phyloP scores from a whole-genome alignment of 805 yeast species.

The Yarrowia divulgata region DNA sequence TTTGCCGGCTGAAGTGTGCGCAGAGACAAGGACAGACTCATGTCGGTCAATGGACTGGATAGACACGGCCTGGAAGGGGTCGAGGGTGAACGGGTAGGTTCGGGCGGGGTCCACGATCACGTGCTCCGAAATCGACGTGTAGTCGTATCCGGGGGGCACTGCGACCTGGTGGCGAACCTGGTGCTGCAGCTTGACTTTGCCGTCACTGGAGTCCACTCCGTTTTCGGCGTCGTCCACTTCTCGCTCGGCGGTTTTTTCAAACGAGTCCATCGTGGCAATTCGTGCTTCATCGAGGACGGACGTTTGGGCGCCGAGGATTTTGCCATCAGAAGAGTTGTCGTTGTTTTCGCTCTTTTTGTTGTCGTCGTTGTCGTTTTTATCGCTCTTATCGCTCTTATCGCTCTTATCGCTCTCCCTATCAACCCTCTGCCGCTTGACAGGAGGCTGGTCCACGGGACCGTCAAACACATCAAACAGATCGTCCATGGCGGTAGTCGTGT shows the following conservation, averaged over 20 bases:
- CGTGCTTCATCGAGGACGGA: constrained; percentile 5
- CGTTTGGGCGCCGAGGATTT: constrained; percentile 11
- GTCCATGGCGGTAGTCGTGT: constrained; percentile 18
- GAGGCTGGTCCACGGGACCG: constrained; percentile 37
- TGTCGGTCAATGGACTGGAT: constrained; percentile 93
- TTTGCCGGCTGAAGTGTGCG: constrained; percentile 97
- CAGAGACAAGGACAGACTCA: constrained; percentile 95
- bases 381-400: not conserved
- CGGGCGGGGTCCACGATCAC: constrained; percentile 80
- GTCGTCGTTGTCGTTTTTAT: not conserved
- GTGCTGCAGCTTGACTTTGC: constrained; percentile 75
- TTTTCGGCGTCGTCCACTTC: constrained; percentile 64
- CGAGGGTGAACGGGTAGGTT: constrained; percentile 88
- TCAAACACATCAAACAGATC: constrained; percentile 38
- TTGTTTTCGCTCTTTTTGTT: not conserved
- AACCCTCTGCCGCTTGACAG: constrained; percentile 25
- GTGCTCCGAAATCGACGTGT: constrained; percentile 87
- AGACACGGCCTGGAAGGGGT: constrained; percentile 97
- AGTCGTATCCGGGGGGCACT: constrained; percentile 88
- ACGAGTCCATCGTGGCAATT: constrained; percentile 58
- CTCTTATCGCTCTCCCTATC: not conserved
- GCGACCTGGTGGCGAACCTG: constrained; percentile 99
- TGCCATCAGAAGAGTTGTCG: not conserved
- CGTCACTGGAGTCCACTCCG: constrained; percentile 49
- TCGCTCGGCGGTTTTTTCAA: constrained; percentile 87